These are phyloP conservation scores for Yamadazyma diddensiae DNA, from an alignment of 1,139 yeast genomes.

Conservation along the genomic window DNA sequence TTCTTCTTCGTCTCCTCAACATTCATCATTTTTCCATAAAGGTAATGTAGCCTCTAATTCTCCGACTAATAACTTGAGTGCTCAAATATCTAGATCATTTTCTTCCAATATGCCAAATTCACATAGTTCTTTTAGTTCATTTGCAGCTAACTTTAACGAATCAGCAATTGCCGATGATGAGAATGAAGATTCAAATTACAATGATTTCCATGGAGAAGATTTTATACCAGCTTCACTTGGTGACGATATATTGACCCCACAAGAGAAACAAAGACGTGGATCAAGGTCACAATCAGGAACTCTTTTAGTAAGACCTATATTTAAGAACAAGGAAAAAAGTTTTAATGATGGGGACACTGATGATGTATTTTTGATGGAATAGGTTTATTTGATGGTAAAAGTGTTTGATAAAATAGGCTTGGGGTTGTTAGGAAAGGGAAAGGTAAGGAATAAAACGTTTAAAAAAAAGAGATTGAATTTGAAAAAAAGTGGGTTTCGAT, in stretches of 20 bases:
- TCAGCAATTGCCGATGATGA: slow-evolving; percentile 38
- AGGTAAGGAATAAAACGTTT: neutral
- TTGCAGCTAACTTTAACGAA: slow-evolving; percentile 6
- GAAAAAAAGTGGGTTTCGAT: neutral
- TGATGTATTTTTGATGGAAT: slow-evolving; percentile 30
- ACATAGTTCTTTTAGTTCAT: slow-evolving; percentile 14
- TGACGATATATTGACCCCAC: slow-evolving; percentile 72
- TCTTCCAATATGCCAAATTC: slow-evolving; percentile 6
- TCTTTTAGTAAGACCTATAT: slow-evolving; percentile 32
- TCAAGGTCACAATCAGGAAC: slow-evolving; percentile 56
- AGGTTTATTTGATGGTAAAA: neutral
- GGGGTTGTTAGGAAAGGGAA: neutral
- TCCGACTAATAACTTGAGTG: slow-evolving; percentile 7
- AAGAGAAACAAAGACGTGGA: slow-evolving; percentile 64
- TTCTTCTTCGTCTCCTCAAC: slow-evolving; percentile 15
- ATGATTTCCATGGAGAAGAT: slow-evolving; percentile 56
- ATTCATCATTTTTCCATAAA: slow-evolving; percentile 13
- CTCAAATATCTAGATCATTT: slow-evolving; percentile 6
- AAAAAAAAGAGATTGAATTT: neutral
- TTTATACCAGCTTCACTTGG: slow-evolving; percentile 74
- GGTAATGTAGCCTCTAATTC: slow-evolving; percentile 12
- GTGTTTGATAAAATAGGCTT: neutral
- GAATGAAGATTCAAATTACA: slow-evolving; percentile 11
- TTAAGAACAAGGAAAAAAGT: slow-evolving; percentile 2
- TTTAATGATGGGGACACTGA: slow-evolving; percentile 7